A percentile compares a stretch with the other conserved stretches of the same genome.
phyloP scores from a whole-genome alignment of 2,329 filamentous ascomycete genomes.

The Colletotrichum siamense region DNA sequence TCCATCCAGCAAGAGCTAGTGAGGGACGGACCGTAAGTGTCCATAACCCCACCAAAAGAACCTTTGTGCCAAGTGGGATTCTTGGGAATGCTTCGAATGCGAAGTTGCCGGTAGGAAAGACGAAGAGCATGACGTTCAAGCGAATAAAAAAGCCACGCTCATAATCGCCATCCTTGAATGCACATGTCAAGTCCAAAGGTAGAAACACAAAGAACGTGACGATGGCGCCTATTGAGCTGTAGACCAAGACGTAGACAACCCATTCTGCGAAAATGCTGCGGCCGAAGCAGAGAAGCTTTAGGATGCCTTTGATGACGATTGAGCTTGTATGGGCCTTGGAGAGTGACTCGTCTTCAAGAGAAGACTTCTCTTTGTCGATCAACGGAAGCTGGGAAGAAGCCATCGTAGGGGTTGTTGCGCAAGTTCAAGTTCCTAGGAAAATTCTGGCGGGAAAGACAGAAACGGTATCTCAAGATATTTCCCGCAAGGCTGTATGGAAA shows the following conservation, averaged over 20 bases:
- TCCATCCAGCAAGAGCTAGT: rapidly evolving
- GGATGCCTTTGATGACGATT: too few relatives aligned
- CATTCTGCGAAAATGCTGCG: neutral
- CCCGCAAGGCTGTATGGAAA: too few relatives aligned
- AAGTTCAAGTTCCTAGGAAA: too few relatives aligned
- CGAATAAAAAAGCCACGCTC: rapidly evolving
- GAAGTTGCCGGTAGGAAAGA: neutral
- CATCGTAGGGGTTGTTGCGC: too few relatives aligned
- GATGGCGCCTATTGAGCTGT: neutral
- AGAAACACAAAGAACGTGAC: neutral
- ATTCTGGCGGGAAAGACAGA: too few relatives aligned
- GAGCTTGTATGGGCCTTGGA: too few relatives aligned
- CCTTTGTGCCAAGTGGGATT: rapidly evolving
- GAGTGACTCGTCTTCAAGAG: too few relatives aligned
- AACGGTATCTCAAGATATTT: too few relatives aligned
- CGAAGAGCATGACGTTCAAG: rapidly evolving
- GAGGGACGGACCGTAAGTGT: rapidly evolving
- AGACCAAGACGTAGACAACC: neutral
- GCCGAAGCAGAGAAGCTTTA: neutral
- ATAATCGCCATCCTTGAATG: neutral
- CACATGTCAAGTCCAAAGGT: rapidly evolving
- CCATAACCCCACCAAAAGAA: rapidly evolving
- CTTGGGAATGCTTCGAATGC: neutral
- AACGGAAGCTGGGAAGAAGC: too few relatives aligned
- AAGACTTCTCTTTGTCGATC: too few relatives aligned